Evolutionary conservation across 306 rosid species (phyloP).

Genomic region (Quercus robur): DNA sequence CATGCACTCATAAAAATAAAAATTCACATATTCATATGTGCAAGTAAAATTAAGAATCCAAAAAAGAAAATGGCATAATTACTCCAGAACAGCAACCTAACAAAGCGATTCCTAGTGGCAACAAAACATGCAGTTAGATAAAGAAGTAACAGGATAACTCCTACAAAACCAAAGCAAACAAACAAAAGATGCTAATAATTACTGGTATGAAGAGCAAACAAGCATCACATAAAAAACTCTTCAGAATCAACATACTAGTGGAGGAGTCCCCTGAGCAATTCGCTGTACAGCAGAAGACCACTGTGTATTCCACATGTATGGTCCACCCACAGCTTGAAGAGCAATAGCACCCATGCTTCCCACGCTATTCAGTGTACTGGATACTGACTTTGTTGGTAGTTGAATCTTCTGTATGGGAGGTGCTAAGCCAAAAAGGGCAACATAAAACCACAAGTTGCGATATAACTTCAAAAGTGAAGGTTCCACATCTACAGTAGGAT

Average conservation of each 20-base stretch:
- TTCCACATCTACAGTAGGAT: constrained; percentile 79
- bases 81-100: not conserved
- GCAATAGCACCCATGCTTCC: constrained; percentile 80
- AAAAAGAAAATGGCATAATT: not conserved
- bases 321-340: constrained; percentile 94
- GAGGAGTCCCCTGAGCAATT: constrained; percentile 98
- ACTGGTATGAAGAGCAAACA: not conserved
- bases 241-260: constrained; percentile 69
- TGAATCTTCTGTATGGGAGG: constrained; percentile 81
- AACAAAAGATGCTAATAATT: not conserved
- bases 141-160: not conserved
- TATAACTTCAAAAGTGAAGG: constrained; percentile 93
- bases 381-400: constrained; percentile 60
- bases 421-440: constrained; percentile 97
- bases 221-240: not conserved
- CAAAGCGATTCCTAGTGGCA: not conserved
- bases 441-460: constrained; percentile 96
- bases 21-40: not conserved
- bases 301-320: constrained; percentile 88
- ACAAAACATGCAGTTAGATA: not conserved
- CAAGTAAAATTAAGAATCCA: not conserved
- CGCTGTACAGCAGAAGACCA: constrained; percentile 89
- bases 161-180: not conserved
- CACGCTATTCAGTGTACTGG: constrained; percentile 74
- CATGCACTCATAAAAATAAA: not conserved